Base-by-base conservation (phyloP, 192 early-diverging fungal species). In the Linnemannia zychae region DNA sequence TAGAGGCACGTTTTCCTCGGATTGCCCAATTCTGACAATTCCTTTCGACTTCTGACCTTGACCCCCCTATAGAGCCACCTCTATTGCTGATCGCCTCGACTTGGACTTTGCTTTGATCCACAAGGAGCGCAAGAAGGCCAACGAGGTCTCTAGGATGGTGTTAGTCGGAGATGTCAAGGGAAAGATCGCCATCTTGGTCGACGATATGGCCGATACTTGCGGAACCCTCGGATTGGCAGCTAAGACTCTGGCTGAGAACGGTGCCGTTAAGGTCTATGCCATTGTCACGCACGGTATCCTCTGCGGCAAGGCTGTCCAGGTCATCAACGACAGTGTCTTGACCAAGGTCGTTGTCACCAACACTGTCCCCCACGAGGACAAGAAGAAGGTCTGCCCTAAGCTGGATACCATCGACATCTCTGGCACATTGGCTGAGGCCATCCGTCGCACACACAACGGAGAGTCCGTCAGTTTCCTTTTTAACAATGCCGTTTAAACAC, bases 121-220 rank as follows among this genome's bases (percentile, higher is more conserved):
- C 91, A 98, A 98, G 90, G 98, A 99, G 90, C 91, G 96, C 73
- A 95, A 95, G 82, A 94, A 94, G 90, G 96, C 96, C 34, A 95
- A 97, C 88, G 92, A 95, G 88, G 95, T 97, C 68, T 94, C 95
- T 49, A 92, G 94, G 47, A 98, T 99, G 97, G 95, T 98, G 46
- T 91, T 99, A 53, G 97, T 99, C 31, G 98, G 98, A 75, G 96
- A 99, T 86, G 98, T 99, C 40, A 91, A 88, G 75, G 95, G 92
- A 71, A 96, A 96, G 89, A 93, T 94, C 74, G 97, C 96, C 63
- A 98, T 99, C 79, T 86, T 99, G 76, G 95, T 99, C 40, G 98
- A 99, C 86, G 98, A 99, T 89, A 97, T 99, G 92, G 97, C 97
- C 38, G 98, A 99, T 89, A 99, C 97, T 33, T 98, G 94, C 86